A percentile compares a stretch with the other conserved stretches of the same genome.
These are phyloP conservation scores for Pelargonium citronellum DNA, from an alignment of 441 rosid species.

Conservation along the genomic window DNA sequence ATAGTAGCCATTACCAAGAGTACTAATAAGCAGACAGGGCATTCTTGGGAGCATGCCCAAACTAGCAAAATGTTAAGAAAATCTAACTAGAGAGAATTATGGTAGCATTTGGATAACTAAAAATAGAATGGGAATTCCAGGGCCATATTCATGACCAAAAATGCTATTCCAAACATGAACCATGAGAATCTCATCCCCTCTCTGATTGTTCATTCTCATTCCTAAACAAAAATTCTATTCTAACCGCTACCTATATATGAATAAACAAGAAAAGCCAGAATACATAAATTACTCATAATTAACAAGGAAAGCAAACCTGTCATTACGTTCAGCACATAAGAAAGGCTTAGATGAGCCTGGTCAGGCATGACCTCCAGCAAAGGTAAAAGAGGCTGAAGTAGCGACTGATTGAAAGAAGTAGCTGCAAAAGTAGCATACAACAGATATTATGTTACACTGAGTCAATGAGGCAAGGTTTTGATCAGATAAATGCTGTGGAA, in stretches of 20 bases:
- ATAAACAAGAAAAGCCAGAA: slow-evolving; percentile 21
- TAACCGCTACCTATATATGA: neutral
- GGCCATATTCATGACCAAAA: too few relatives aligned
- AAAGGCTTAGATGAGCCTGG: slow-evolving; percentile 39
- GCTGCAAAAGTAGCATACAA: slow-evolving; percentile 42
- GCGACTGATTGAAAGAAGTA: slow-evolving; percentile 62
- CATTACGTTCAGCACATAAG: slow-evolving; percentile 43
- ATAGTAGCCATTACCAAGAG: neutral
- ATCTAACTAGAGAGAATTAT: slow-evolving; percentile 12
- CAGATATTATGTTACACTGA: neutral
- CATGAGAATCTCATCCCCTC: too few relatives aligned
- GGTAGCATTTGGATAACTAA: too few relatives aligned
- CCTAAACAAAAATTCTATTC: too few relatives aligned
- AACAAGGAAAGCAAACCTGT: slow-evolving; percentile 42
- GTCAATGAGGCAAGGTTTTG: too few relatives aligned
- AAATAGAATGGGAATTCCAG: too few relatives aligned
- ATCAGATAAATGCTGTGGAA: too few relatives aligned
- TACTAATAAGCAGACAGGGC: too few relatives aligned
- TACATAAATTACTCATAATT: slow-evolving; percentile 13
- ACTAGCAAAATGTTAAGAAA: neutral
- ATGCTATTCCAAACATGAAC: too few relatives aligned
- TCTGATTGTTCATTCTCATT: too few relatives aligned
- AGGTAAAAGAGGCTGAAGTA: slow-evolving; percentile 42
- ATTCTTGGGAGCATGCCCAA: neutral
- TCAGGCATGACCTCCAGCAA: slow-evolving; percentile 48